These are phyloP conservation scores for Trapa incisa DNA, from an alignment of 345 rosid genomes.

Conservation along the genomic window DNA sequence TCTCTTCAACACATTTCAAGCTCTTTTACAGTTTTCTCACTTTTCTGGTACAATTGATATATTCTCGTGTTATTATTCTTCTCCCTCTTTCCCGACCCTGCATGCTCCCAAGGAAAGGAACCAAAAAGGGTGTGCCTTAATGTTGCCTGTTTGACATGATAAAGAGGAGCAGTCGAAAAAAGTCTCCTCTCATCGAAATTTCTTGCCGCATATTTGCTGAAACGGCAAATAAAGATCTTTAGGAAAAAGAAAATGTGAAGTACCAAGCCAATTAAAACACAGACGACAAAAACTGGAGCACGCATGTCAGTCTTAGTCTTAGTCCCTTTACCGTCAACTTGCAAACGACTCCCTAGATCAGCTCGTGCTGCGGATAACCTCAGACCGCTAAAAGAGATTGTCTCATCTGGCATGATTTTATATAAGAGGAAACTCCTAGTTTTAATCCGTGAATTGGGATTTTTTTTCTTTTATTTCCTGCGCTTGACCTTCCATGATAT, in stretches of 20 bases:
- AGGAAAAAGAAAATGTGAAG: slow-evolving; percentile 1
- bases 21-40: not conserved
- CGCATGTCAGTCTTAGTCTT: not conserved
- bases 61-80: not conserved
- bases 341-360: not conserved
- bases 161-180: slow-evolving; percentile 72
- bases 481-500: too few species aligned
- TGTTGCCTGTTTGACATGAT: slow-evolving; percentile 52
- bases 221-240: not conserved
- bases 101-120: slow-evolving; percentile 30
- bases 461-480: too few species aligned
- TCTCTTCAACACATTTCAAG: not conserved
- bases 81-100: slow-evolving; percentile 6
- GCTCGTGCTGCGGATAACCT: too few species aligned
- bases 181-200: slow-evolving; percentile 19
- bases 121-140: slow-evolving; percentile 34
- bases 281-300: slow-evolving; percentile 8
- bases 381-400: too few species aligned
- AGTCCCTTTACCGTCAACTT: not conserved
- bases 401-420: too few species aligned
- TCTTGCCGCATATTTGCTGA: too few species aligned
- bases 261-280: slow-evolving; percentile 6
- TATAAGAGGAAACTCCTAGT: too few species aligned
- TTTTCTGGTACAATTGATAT: not conserved
- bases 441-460: too few species aligned